Evolutionary conservation across 2,329 filamentous ascomycete genomes (phyloP).

Genomic region (Lecanosticta acicola): DNA sequence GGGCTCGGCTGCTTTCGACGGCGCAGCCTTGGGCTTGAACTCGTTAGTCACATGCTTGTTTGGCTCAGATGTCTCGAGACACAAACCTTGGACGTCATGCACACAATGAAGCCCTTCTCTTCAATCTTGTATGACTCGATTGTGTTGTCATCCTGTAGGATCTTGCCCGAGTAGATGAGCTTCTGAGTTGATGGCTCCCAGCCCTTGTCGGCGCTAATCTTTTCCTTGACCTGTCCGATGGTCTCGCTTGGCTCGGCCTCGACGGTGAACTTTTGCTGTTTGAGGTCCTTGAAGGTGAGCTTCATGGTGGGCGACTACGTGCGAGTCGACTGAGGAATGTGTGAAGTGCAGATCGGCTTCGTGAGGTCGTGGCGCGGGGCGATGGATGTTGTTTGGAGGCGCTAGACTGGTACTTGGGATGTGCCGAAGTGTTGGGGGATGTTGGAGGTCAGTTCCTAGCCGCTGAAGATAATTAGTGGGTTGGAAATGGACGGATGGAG

Average conservation of each 20-base stretch:
- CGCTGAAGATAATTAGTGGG: conserved; percentile 1
- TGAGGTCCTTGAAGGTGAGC: conserved; percentile 81
- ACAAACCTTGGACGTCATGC: conserved; percentile 89
- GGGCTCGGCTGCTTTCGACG: conserved; percentile 45
- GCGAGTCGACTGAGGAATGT: not conserved
- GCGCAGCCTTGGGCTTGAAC: conserved; percentile 62
- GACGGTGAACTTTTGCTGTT: conserved; percentile 97
- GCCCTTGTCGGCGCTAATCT: conserved; percentile 85
- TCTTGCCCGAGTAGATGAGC: conserved; percentile 99
- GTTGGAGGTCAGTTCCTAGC: not conserved
- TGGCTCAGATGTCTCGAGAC: too few relatives aligned
- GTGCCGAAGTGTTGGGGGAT: too few relatives aligned
- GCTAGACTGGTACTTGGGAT: too few relatives aligned
- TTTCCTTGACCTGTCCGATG: conserved; percentile 84
- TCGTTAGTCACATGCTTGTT: conserved; percentile 6
- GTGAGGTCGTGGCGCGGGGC: conserved; percentile 6
- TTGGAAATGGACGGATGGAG: not conserved
- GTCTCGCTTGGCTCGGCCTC: conserved; percentile 89
- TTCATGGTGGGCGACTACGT: conserved; percentile 46
- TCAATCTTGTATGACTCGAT: conserved; percentile 97
- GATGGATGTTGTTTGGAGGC: conserved; percentile 1
- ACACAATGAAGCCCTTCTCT: conserved; percentile 98
- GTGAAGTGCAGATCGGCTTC: not conserved
- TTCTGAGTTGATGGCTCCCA: conserved; percentile 90
- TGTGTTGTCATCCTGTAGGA: conserved; percentile 94